Evolutionary conservation across 1,284 basidiomycete genomes (phyloP).

Genomic region (Ustilago trichophora): DNA sequence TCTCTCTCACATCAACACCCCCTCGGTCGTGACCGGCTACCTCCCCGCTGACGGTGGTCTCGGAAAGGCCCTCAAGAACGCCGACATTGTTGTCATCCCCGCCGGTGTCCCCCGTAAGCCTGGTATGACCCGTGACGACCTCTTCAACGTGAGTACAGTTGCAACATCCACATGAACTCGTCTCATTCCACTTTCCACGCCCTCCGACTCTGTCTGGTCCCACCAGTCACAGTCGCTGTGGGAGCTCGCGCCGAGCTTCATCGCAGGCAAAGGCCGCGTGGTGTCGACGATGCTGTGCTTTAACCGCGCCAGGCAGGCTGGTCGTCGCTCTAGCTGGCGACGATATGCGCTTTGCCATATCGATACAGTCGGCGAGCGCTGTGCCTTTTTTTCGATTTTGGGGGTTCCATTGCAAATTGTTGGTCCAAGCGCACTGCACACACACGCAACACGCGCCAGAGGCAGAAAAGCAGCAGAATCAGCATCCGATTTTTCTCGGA

Average conservation of each 20-base stretch:
- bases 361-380: conserved; percentile 8
- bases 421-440: conserved; percentile 32
- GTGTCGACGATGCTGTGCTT: too few species aligned
- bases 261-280: too few species aligned
- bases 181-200: too few species aligned
- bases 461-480: background rate
- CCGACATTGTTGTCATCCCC: conserved; percentile 92
- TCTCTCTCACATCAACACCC: conserved; percentile 82
- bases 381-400: conserved; percentile 5
- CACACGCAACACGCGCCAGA: background rate
- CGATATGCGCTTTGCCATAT: background rate
- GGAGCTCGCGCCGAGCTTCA: too few species aligned
- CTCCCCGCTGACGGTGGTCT: conserved; percentile 76
- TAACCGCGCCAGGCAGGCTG: too few species aligned
- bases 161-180: too few species aligned
- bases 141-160: conserved; percentile 81
- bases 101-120: conserved; percentile 94
- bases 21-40: conserved; percentile 67
- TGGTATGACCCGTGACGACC: conserved; percentile 80
- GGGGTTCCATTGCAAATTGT: conserved; percentile 4
- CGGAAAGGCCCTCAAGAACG: conserved; percentile 81
- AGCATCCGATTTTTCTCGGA: conserved; percentile 7
- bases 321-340: background rate
- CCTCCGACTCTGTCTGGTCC: too few species aligned
- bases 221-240: too few species aligned